Percentiles rank a stretch among this genome's conserved stretches.
Conservation (phyloP, 768 basidiomycete species). For the Auricularia cornea region DNA sequence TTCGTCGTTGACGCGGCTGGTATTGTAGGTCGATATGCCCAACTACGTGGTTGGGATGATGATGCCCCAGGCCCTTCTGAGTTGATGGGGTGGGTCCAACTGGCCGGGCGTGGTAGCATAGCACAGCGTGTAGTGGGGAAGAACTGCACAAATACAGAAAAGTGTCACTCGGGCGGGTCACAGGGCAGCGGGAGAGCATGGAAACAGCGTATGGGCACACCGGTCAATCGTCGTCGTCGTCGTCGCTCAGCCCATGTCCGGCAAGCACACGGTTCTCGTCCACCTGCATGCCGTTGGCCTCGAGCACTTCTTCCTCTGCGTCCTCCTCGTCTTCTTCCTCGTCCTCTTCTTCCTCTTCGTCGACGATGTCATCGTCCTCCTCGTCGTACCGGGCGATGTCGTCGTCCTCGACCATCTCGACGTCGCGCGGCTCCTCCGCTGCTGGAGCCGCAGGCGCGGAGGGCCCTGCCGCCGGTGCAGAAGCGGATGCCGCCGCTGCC, state of each 20-base stretch:
- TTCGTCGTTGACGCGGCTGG: too few relatives aligned
- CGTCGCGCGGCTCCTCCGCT: background rate
- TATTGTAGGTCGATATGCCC: slow-evolving; percentile 62
- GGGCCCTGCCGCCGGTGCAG: background rate
- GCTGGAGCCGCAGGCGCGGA: background rate
- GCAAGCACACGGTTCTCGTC: background rate
- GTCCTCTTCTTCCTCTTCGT: slow-evolving; percentile 1
- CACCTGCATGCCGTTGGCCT: background rate
- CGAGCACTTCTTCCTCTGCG: background rate
- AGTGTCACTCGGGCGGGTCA: background rate
- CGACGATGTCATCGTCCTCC: background rate
- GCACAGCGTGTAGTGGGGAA: too few relatives aligned
- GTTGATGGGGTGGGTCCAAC: too few relatives aligned
- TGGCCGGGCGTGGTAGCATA: too few relatives aligned
- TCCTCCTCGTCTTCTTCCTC: background rate
- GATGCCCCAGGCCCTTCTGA: slow-evolving; percentile 40
- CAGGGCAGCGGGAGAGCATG: background rate
- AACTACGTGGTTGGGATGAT: slow-evolving; percentile 58
- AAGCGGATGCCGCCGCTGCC: background rate
- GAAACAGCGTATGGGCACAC: background rate
- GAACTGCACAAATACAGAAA: too few relatives aligned
- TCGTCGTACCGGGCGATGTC: background rate
- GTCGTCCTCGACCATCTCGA: background rate
- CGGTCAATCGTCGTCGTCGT: background rate
- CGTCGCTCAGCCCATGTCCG: background rate